Base-by-base conservation (phyloP, 2,329 filamentous ascomycete species). In the Macrophomina phaseolina region DNA sequence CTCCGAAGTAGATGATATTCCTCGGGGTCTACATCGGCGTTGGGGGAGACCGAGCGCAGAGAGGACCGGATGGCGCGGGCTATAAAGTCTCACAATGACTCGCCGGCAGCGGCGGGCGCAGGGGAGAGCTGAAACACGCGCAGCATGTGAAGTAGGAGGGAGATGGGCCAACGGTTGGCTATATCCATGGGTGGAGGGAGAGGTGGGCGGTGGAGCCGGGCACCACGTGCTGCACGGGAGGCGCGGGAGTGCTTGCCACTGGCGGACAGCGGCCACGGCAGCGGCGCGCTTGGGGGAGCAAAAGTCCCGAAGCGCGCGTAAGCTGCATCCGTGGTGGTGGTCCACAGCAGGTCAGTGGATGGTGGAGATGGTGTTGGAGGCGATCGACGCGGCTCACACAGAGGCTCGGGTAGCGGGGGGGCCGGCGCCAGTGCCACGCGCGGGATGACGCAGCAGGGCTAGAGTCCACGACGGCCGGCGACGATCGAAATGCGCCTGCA, bases 81-180 rank as follows among this genome's bases (percentile, higher is more conserved):
- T 62, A 62, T 62, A 62, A 62, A 62, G 58, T 49, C 58, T 62
- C 58, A 62, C 58, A 40, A 49, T 23, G 42, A 62, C 42, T 48
- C 30, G 58, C n/a, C 11, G 40, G 34, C 3, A 5, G 36, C 16
- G 38, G 36, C 16, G 53, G 32, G 8, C n/a, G 53, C 36, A 12
- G 53, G 40, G 28, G 16, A 11, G 9, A 52, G 58, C 58, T 62
- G 58, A 62, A 62, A 62, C 58, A 62, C 30, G 42, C 28, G 11
- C 32, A 34, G 42, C 58, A 49, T 62, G 45, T 48, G 56, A 28
- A 32, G 2, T 48, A 28, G 56, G 56, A 48, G 9, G 23, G 38
- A 16, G 4, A 38, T 34, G 53, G 53, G 36, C 16, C 56, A 61
- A 48, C 56, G 56, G 56, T 61, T 61, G 56, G 56, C 14, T 30